Conservation (phyloP, 75 land plant genomes). For the Cunninghamia lanceolata region DNA sequence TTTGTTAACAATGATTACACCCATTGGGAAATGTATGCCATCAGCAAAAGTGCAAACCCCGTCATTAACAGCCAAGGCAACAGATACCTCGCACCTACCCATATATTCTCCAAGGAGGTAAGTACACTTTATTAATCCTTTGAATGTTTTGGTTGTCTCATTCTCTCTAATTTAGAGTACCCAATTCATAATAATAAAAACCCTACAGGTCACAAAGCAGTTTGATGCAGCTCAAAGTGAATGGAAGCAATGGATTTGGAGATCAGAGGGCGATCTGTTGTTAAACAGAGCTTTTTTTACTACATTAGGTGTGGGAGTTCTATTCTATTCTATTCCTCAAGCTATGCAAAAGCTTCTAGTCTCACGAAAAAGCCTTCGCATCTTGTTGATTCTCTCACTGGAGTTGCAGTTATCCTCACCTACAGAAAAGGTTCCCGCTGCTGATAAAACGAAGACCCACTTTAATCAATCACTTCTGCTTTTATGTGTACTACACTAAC, state of each 20-base stretch:
- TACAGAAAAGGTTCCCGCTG: constrained; percentile 16
- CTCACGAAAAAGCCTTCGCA: constrained; percentile 17
- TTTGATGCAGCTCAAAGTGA: constrained; percentile 33
- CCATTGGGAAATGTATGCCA: constrained; percentile 33
- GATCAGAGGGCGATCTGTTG: constrained; percentile 42
- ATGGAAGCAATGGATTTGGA: constrained; percentile 43
- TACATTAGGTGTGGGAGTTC: constrained; percentile 20
- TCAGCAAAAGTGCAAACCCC: constrained; percentile 28
- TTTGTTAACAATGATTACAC: constrained; percentile 30
- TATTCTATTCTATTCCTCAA: constrained; percentile 34
- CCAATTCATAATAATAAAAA: neutral
- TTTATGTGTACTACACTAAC: neutral
- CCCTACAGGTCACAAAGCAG: constrained; percentile 44
- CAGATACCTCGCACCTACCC: constrained; percentile 21
- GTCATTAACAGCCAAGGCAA: constrained; percentile 37
- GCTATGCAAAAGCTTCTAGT: constrained; percentile 26
- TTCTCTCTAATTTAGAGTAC: neutral
- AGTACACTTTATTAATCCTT: neutral
- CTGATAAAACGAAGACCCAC: neutral
- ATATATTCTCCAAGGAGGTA: neutral
- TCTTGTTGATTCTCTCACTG: constrained; percentile 15
- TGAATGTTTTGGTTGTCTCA: too few species aligned
- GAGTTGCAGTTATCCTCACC: constrained; percentile 13
- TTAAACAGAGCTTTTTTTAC: constrained; percentile 51
- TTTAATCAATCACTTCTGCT: too few species aligned